Base-by-base conservation (phyloP, 257 asterid species). In the Paulownia fortunei region DNA sequence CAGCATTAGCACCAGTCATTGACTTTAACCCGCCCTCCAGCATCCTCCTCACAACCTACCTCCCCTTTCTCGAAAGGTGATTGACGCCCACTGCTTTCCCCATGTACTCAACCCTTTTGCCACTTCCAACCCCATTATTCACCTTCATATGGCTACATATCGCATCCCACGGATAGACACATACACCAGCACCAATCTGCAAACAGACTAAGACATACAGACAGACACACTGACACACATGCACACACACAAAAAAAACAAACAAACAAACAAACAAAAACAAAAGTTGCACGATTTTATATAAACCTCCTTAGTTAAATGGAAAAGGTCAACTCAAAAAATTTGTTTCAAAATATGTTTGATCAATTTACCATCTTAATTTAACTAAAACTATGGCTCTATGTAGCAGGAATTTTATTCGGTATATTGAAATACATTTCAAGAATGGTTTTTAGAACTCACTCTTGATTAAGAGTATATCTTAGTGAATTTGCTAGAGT, bases 401-500 rank as follows among this genome's bases (percentile, higher is more conserved):
- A 41, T 4, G 19, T 10, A 41, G 56, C 8, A 0, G 66, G 69
- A 27, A 75, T 63, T 60, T 47, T 21, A 60, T 63, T 46, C 47
- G 41, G 16, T 6, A 56, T 8, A 32, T 19, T 37, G 27, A 39
- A 67, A 7, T 8, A 5, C 23, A 60, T n/a, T 7, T 18, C 54
- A 67, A 72, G 19, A 41, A 58, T 11, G 41, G 0, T 13, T 51
- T 32, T 19, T 21, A 55, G 24, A 79, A 86, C 97, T 85, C 42
- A 92, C 98, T 94, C 99, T 90, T 90, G 94, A 87, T 93, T 95
- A 46, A 95, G 91, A n/a, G 82, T 54, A 69, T 84, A 91, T 89
- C 98, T 87, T 18, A 92, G 65, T 23, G 99, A 84, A 82, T 93
- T 95, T 41, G 98, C 94, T 8, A 93, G 89, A 5, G 99, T 93